phyloP scores from a whole-genome alignment of 2,329 filamentous ascomycete species.

The Aspergillus alliaceus region DNA sequence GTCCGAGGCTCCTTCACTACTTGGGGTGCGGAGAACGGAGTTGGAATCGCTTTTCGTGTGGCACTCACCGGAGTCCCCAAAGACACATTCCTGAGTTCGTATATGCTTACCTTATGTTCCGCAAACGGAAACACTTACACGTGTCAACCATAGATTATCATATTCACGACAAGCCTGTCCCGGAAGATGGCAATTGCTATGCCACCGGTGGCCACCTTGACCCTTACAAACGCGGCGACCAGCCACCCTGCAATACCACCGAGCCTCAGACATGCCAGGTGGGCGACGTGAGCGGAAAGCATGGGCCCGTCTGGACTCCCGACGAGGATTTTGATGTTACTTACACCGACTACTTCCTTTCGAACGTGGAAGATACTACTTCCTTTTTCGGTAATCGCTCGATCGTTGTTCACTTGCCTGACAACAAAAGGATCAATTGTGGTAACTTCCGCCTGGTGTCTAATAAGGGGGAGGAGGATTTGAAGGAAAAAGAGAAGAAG shows the following conservation, averaged over 20 bases:
- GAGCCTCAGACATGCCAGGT: conserved; percentile 68
- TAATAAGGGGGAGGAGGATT: background rate
- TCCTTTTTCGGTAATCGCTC: conserved; percentile 56
- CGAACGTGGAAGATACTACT: conserved; percentile 40
- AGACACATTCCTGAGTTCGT: conserved; percentile 21
- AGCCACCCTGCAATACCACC: conserved; percentile 58
- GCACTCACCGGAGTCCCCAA: conserved; percentile 60
- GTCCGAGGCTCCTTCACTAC: conserved; percentile 56
- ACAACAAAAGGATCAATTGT: conserved; percentile 57
- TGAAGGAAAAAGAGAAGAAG: background rate
- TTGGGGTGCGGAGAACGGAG: conserved; percentile 48
- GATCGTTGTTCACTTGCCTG: conserved; percentile 54
- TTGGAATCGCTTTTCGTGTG: conserved; percentile 58
- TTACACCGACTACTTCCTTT: conserved; percentile 52
- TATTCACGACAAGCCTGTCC: conserved; percentile 66
- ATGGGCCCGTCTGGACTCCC: conserved; percentile 60
- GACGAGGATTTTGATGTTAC: conserved; percentile 27
- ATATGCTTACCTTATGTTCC: conserved; percentile 44
- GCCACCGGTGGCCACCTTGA: conserved; percentile 68
- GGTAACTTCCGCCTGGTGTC: conserved; percentile 50
- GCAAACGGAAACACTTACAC: conserved; percentile 26
- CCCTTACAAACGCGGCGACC: conserved; percentile 65
- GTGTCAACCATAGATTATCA: conserved; percentile 60
- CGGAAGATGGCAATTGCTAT: conserved; percentile 69
- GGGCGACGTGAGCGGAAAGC: conserved; percentile 74